Percentiles rank a stretch among this genome's conserved stretches.
phyloP scores from a whole-genome alignment of 345 rosid genomes.

The Citrus sp. region DNA sequence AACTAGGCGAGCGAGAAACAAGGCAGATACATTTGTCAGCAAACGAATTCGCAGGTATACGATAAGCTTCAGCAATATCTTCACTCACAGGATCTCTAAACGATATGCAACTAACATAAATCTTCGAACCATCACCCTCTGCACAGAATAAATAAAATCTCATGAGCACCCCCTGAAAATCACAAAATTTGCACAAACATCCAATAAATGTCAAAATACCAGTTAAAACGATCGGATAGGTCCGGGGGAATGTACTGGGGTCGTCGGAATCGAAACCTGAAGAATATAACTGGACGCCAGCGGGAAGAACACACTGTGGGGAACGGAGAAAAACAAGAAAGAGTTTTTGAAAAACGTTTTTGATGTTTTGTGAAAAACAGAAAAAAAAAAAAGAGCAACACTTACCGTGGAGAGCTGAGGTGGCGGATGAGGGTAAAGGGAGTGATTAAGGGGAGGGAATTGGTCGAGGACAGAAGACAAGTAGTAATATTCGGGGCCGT shows the following conservation, averaged over 20 bases:
- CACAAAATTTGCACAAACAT: background rate
- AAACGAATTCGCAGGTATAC: conserved; percentile 68
- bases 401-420: conserved; percentile 93
- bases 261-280: conserved; percentile 70
- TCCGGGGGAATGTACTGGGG: conserved; percentile 65
- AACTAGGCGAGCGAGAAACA: conserved; percentile 88
- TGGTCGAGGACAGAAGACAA: conserved; percentile 81
- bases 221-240: conserved; percentile 94
- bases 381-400: background rate
- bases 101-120: conserved; percentile 90
- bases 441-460: conserved; percentile 70
- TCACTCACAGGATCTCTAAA: conserved; percentile 95
- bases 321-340: background rate
- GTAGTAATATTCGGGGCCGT: conserved; percentile 58
- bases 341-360: background rate
- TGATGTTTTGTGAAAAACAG: background rate
- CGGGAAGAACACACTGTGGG: conserved; percentile 87
- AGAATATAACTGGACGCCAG: conserved; percentile 71
- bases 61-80: conserved; percentile 94
- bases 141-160: conserved; percentile 14
- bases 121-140: conserved; percentile 99
- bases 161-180: background rate
- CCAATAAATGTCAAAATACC: conserved; percentile 37
- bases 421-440: conserved; percentile 78
- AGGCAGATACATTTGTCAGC: conserved; percentile 95